A percentile compares a stretch with the other conserved stretches of the same genome.
phyloP scores from a whole-genome alignment of 129 eudicot species.

The Arctium lappa region DNA sequence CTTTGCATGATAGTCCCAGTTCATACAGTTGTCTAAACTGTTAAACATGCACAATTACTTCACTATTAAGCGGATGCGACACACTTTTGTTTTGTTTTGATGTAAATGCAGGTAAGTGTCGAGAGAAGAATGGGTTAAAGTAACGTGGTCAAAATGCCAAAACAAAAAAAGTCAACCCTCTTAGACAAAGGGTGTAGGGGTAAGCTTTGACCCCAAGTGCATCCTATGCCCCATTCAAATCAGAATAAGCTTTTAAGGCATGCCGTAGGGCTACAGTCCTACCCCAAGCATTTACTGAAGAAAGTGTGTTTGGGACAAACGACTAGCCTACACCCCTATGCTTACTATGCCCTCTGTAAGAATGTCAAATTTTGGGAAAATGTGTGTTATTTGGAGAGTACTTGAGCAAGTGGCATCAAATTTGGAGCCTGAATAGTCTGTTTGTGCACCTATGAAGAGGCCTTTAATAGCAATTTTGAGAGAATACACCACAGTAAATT shows the following conservation, averaged over 20 bases:
- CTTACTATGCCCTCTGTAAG: not conserved
- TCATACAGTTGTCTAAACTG: not conserved
- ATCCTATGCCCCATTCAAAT: not conserved
- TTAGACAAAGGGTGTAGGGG: not conserved
- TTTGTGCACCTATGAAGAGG: no score
- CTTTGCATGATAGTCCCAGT: not conserved
- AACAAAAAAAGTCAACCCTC: not conserved
- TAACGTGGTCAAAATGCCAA: not conserved
- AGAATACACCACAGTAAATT: not conserved
- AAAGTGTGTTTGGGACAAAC: not conserved
- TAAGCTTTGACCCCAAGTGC: not conserved
- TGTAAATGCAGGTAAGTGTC: not conserved
- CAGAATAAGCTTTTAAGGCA: not conserved
- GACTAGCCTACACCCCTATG: not conserved
- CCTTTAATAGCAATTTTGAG: not conserved
- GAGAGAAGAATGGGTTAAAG: not conserved
- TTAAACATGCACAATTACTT: not conserved
- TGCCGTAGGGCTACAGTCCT: not conserved
- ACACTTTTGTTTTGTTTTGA: not conserved
- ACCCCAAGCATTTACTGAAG: not conserved
- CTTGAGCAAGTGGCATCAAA: not conserved
- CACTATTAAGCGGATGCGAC: not conserved
- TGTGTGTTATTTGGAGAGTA: not conserved
- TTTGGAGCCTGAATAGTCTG: not conserved
- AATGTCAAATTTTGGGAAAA: not conserved